Percentiles rank a stretch among this genome's conserved stretches.
These are phyloP conservation scores for Coemansia sp. DNA, from an alignment of 192 early-diverging fungal genomes.

Conservation along the genomic window DNA sequence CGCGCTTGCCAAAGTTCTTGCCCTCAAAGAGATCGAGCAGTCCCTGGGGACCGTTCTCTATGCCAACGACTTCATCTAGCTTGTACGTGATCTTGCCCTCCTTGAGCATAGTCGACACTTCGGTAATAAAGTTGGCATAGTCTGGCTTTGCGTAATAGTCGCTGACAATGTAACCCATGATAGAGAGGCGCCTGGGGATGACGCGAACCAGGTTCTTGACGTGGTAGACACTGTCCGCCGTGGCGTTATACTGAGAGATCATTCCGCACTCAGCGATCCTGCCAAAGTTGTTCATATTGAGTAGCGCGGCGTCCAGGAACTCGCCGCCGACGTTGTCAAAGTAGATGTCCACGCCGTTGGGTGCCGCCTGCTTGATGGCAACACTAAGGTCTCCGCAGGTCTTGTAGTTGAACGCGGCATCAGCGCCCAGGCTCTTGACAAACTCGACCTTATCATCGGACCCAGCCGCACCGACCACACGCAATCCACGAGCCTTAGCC, in stretches of 20 bases:
- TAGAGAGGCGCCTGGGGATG: constrained; percentile 55
- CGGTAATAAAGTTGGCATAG: constrained; percentile 55
- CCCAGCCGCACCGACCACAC: constrained; percentile 81
- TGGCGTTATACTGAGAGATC: constrained; percentile 67
- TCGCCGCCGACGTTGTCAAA: constrained; percentile 85
- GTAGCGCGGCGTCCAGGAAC: constrained; percentile 72
- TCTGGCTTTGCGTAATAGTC: constrained; percentile 52
- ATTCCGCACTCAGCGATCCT: constrained; percentile 74
- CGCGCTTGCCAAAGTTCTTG: constrained; percentile 68
- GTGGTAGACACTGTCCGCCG: constrained; percentile 46
- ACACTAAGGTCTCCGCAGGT: constrained; percentile 50
- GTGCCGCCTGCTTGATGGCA: constrained; percentile 62
- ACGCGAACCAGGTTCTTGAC: constrained; percentile 61
- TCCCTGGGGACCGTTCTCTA: constrained; percentile 63
- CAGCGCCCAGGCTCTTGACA: constrained; percentile 71
- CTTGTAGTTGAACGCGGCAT: constrained; percentile 94
- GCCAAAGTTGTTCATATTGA: constrained; percentile 60
- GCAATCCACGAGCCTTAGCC: constrained; percentile 69
- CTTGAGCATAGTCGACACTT: constrained; percentile 57
- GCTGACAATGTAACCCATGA: constrained; percentile 66
- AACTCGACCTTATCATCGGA: constrained; percentile 79
- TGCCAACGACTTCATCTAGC: constrained; percentile 60
- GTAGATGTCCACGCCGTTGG: constrained; percentile 85
- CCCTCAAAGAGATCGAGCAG: constrained; percentile 62
- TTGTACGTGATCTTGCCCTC: constrained; percentile 62